Percentiles rank a stretch among this genome's conserved stretches.
These are phyloP conservation scores for Debaryomyces hansenii DNA, from an alignment of 805 yeast species.

Conservation along the genomic window DNA sequence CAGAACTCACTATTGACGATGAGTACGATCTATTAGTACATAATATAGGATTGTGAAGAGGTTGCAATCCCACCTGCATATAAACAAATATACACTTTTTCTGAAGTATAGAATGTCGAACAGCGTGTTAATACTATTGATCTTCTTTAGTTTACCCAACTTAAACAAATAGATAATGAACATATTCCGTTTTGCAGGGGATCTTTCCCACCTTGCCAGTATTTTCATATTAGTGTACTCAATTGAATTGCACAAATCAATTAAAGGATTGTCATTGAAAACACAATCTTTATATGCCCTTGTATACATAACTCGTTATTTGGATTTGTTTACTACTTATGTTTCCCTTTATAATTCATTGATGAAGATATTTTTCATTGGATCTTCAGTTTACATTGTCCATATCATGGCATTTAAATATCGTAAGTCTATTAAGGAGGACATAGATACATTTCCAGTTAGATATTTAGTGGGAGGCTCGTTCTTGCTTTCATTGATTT, in stretches of 20 bases:
- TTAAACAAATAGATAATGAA: conserved; percentile 29
- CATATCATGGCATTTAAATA: conserved; percentile 66
- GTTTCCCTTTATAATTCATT: conserved; percentile 71
- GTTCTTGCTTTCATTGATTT: conserved; percentile 52
- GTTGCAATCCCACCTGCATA: neutral
- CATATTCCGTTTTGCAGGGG: conserved; percentile 55
- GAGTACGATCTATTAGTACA: conserved; percentile 15
- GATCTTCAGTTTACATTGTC: conserved; percentile 71
- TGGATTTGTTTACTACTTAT: conserved; percentile 48
- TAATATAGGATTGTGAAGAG: neutral
- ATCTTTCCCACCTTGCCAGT: conserved; percentile 78
- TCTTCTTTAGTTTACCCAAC: neutral
- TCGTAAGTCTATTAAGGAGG: conserved; percentile 60
- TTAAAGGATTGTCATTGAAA: conserved; percentile 84
- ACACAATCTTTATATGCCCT: conserved; percentile 74
- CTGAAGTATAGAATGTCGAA: neutral
- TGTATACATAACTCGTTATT: conserved; percentile 40
- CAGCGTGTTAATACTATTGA: conserved; percentile 2
- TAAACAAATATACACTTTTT: too few relatives aligned
- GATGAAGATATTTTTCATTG: conserved; percentile 82
- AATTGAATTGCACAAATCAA: conserved; percentile 62
- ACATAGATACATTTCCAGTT: conserved; percentile 68
- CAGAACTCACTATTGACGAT: conserved; percentile 13
- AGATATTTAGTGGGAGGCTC: conserved; percentile 70
- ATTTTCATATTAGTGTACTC: conserved; percentile 73